A percentile compares a stretch with the other conserved stretches of the same genome.
Conservation (phyloP, 768 basidiomycete genomes). For the Collybiopsis luxurians region DNA sequence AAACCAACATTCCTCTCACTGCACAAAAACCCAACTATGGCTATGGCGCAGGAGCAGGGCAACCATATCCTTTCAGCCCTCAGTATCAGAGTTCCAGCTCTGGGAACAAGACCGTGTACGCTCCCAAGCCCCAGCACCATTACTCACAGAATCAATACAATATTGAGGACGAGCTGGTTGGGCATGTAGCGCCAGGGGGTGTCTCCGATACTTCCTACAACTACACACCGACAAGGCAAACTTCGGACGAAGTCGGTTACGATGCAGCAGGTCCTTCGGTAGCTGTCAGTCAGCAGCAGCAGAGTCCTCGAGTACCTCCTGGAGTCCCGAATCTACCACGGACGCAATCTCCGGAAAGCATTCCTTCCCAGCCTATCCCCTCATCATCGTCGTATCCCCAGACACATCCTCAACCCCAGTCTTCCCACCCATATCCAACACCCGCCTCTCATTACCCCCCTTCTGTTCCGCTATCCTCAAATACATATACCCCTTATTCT, state of each 20-base stretch:
- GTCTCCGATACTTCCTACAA: not conserved
- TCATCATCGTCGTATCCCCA: not conserved
- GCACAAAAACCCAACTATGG: slow-evolving; percentile 3
- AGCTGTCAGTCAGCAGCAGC: not conserved
- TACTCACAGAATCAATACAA: slow-evolving; percentile 1
- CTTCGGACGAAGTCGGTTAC: slow-evolving; percentile 11
- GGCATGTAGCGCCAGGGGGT: slow-evolving; percentile 2
- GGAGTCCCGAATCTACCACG: not conserved
- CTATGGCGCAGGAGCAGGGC: not conserved
- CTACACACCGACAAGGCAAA: slow-evolving; percentile 9
- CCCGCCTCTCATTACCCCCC: not conserved
- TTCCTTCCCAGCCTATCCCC: not conserved
- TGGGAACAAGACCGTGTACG: slow-evolving; percentile 1
- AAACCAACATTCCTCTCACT: slow-evolving; percentile 32
- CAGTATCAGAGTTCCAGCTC: slow-evolving; percentile 1
- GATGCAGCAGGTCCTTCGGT: slow-evolving; percentile 6
- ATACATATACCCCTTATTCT: not conserved
- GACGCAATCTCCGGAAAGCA: slow-evolving; percentile 3
- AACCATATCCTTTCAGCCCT: slow-evolving; percentile 7
- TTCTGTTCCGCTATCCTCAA: not conserved
- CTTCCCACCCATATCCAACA: not conserved
- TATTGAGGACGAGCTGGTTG: not conserved
- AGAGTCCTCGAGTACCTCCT: slow-evolving; percentile 4
- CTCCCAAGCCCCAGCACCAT: slow-evolving; percentile 6
- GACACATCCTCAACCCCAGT: not conserved